Percentiles rank a stretch among this genome's conserved stretches.
phyloP scores from a whole-genome alignment of 805 yeast genomes.

The Nematodospora valgi region DNA sequence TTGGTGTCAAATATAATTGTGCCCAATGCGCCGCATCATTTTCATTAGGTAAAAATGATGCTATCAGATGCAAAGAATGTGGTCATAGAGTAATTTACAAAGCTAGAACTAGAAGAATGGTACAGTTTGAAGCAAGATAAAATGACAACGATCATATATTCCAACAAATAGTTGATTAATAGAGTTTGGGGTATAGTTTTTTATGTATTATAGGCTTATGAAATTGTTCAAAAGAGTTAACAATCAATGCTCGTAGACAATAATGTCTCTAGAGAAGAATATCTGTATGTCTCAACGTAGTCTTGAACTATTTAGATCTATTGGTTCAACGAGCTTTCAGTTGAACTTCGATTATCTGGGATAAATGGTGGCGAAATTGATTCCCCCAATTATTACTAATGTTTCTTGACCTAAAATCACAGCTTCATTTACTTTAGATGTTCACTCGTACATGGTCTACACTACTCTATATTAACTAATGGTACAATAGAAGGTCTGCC shows the following conservation, averaged over 20 bases:
- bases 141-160: neutral
- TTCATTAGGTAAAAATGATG: conserved; percentile 86
- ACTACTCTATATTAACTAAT: conserved; percentile 15
- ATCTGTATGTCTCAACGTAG: no score
- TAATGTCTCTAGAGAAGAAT: no score
- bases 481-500: conserved; percentile 77
- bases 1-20: conserved; percentile 90
- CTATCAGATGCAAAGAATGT: conserved; percentile 97
- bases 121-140: conserved; percentile 46
- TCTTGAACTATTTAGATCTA: no score
- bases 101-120: conserved; percentile 97
- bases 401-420: no score
- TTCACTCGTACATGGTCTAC: neutral
- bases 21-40: conserved; percentile 93
- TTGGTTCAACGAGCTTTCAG: no score
- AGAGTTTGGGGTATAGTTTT: no score
- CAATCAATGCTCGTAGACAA: no score
- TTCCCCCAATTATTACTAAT: no score
- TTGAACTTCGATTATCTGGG: no score
- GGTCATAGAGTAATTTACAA: conserved; percentile 97
- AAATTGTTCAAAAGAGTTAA: no score
- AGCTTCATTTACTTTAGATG: neutral
- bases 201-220: no score
- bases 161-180: neutral
- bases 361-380: no score